A percentile compares a stretch with the other conserved stretches of the same genome.
Evolutionary conservation across 768 basidiomycete genomes (phyloP).

Genomic region (Suillus sp.): DNA sequence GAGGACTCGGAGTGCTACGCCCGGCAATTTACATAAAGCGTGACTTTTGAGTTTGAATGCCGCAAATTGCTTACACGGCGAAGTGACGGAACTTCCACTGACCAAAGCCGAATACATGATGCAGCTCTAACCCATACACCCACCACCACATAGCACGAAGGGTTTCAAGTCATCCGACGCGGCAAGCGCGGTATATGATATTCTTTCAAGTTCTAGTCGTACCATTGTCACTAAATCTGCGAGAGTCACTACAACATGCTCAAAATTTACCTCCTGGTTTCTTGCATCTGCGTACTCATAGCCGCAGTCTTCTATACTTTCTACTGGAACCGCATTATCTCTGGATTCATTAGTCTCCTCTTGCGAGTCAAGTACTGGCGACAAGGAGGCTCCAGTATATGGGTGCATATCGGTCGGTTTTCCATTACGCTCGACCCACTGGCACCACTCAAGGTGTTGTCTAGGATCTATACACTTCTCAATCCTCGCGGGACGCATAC

Average conservation of each 20-base stretch:
- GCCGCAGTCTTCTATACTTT: conserved; percentile 77
- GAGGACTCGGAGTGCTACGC: neutral
- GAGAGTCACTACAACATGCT: conserved; percentile 44
- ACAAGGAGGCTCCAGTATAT: conserved; percentile 70
- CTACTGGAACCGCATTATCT: conserved; percentile 89
- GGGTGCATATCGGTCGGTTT: conserved; percentile 76
- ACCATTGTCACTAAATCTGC: neutral
- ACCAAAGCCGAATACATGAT: conserved; percentile 5
- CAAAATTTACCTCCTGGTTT: conserved; percentile 58
- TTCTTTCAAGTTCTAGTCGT: neutral
- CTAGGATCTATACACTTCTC: conserved; percentile 92
- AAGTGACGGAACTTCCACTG: neutral
- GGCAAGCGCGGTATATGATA: neutral
- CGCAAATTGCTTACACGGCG: conserved; percentile 1
- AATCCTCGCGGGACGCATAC: conserved; percentile 80
- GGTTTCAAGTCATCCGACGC: neutral
- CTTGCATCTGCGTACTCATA: conserved; percentile 57
- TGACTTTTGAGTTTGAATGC: neutral
- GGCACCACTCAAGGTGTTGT: conserved; percentile 10
- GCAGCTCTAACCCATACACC: neutral
- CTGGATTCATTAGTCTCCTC: conserved; percentile 60
- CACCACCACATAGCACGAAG: neutral
- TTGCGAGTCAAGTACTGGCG: conserved; percentile 82
- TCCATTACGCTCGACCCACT: conserved; percentile 6
- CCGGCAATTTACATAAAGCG: neutral